phyloP scores from a whole-genome alignment of 768 basidiomycete genomes.

The Trametes cinnabarina region DNA sequence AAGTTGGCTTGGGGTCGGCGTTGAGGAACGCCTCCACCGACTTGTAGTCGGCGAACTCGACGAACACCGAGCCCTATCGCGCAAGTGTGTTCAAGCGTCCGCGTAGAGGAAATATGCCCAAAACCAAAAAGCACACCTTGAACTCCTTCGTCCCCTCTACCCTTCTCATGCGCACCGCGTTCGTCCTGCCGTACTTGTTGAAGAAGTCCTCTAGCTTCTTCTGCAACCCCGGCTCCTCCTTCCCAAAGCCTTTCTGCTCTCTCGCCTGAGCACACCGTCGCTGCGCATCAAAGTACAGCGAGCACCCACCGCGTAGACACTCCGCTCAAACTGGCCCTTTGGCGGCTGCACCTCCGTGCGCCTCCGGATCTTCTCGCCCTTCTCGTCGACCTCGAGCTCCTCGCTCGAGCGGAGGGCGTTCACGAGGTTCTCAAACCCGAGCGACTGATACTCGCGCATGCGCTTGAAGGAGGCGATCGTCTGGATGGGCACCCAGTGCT shows the following conservation, averaged over 20 bases:
- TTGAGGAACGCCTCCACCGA: slow-evolving; percentile 73
- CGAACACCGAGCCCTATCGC: slow-evolving; percentile 83
- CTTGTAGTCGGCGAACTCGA: slow-evolving; percentile 75
- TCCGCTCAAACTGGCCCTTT: slow-evolving; percentile 76
- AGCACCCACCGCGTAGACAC: slow-evolving; percentile 80
- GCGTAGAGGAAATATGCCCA: neutral
- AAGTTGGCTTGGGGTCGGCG: slow-evolving; percentile 79
- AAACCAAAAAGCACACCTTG: slow-evolving; percentile 56
- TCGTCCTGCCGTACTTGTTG: slow-evolving; percentile 68
- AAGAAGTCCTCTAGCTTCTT: slow-evolving; percentile 78
- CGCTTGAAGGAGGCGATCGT: slow-evolving; percentile 93
- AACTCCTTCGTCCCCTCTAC: slow-evolving; percentile 76
- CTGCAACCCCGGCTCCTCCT: slow-evolving; percentile 63
- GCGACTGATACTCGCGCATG: slow-evolving; percentile 69
- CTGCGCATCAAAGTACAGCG: no score
- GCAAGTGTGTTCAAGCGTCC: neutral
- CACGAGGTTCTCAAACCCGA: slow-evolving; percentile 68
- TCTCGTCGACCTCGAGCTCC: slow-evolving; percentile 72
- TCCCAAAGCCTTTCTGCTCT: slow-evolving; percentile 82
- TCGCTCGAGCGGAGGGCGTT: slow-evolving; percentile 56
- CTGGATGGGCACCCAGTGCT: slow-evolving; percentile 88
- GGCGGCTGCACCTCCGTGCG: slow-evolving; percentile 73
- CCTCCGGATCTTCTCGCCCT: slow-evolving; percentile 70
- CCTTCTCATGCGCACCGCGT: slow-evolving; percentile 86
- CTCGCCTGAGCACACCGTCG: neutral